Conservation (phyloP, 495 filamentous ascomycete genomes). For the Aspergillus nidulans region DNA sequence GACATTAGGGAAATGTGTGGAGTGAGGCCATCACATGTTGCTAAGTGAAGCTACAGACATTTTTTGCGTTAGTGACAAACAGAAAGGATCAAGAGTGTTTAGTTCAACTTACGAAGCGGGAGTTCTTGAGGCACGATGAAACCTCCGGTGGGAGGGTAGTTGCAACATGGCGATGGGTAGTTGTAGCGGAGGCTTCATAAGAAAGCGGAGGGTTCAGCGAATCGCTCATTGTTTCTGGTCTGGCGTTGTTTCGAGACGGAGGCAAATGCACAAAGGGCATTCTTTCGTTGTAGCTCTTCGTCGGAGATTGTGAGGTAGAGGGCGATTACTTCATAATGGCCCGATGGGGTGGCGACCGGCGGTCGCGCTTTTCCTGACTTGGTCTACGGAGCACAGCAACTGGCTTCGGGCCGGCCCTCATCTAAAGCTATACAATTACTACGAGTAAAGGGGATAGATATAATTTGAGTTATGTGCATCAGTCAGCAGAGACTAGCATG, state of each 20-base stretch:
- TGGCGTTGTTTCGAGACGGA: not conserved
- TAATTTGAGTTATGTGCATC: not conserved
- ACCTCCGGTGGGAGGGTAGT: conserved; percentile 75
- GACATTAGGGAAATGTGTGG: conserved; percentile 98
- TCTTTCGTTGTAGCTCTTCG: not conserved
- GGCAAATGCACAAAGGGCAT: conserved; percentile 1
- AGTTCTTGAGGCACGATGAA: conserved; percentile 85
- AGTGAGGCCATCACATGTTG: conserved; percentile 74
- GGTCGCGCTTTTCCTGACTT: not conserved
- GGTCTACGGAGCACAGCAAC: not conserved
- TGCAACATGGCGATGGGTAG: conserved; percentile 64
- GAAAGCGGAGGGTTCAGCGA: conserved; percentile 56
- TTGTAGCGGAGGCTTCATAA: conserved; percentile 68
- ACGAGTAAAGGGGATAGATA: too few relatives aligned
- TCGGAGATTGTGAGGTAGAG: not conserved
- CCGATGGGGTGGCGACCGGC: not conserved
- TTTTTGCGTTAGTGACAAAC: not conserved
- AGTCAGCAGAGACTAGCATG: not conserved
- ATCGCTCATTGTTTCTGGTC: conserved; percentile 39
- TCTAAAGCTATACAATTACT: too few relatives aligned
- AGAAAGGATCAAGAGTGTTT: not conserved
- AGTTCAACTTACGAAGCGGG: conserved; percentile 69
- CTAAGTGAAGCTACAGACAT: conserved; percentile 74
- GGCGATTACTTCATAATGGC: conserved; percentile 9
- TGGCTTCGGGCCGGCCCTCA: not conserved